phyloP scores from a whole-genome alignment of 1,284 basidiomycete genomes.

The Boletus semigastroideus region DNA sequence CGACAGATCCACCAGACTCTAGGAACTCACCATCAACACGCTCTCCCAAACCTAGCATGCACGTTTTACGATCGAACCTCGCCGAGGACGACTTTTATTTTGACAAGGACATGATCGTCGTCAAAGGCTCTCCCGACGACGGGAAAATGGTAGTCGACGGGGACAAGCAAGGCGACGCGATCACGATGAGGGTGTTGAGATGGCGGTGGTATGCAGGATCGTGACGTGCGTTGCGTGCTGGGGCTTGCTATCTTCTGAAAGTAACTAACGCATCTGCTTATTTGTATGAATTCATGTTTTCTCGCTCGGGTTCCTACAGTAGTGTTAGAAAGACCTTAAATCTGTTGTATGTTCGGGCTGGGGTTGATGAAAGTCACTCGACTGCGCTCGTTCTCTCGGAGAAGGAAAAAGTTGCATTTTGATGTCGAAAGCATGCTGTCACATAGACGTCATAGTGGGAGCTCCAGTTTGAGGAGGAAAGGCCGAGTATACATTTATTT shows the following conservation, averaged over 20 bases:
- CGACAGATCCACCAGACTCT: slow-evolving; percentile 3
- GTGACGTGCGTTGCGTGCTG: not conserved
- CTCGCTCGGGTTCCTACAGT: no score
- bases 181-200: slow-evolving; percentile 26
- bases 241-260: slow-evolving; percentile 11
- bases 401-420: slow-evolving; percentile 20
- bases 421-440: slow-evolving; percentile 19
- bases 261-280: slow-evolving; percentile 18
- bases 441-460: slow-evolving; percentile 26
- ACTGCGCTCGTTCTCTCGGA: not conserved
- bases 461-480: not conserved
- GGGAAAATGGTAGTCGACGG: slow-evolving; percentile 17
- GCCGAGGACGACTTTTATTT: slow-evolving; percentile 24
- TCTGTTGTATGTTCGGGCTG: no score
- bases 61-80: slow-evolving; percentile 22
- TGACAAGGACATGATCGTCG: slow-evolving; percentile 18
- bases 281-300: slow-evolving; percentile 11
- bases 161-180: not conserved
- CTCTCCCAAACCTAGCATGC: slow-evolving; percentile 2
- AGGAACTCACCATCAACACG: not conserved
- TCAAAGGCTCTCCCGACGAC: slow-evolving; percentile 13
- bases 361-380: not conserved
- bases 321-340: not conserved
- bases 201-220: slow-evolving; percentile 26
- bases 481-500: slow-evolving; percentile 24